Conservation (phyloP, 495 filamentous ascomycete genomes). For the Hyphodiscus hymeniophilus region DNA sequence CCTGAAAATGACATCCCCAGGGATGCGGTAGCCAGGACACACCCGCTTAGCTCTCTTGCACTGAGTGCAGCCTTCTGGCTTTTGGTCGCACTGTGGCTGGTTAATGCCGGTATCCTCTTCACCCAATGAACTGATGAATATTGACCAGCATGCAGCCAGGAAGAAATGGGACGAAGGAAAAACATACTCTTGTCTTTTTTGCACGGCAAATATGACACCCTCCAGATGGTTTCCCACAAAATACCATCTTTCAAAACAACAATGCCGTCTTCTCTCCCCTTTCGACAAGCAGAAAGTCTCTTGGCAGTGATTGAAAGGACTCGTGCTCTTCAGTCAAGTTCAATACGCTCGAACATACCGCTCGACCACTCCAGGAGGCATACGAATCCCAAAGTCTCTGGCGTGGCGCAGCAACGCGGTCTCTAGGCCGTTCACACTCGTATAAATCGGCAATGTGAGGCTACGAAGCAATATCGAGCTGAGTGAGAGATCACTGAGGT, state of each 20-base stretch:
- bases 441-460: too few relatives aligned
- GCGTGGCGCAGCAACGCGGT: too few relatives aligned
- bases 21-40: constrained; percentile 65
- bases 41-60: constrained; percentile 51
- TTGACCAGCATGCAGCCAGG: too few relatives aligned
- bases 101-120: not conserved
- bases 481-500: too few relatives aligned
- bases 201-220: constrained; percentile 59
- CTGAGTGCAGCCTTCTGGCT: constrained; percentile 55
- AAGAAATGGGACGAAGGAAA: not conserved
- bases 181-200: constrained; percentile 34
- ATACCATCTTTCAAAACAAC: constrained; percentile 45
- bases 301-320: not conserved
- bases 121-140: too few relatives aligned
- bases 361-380: too few relatives aligned
- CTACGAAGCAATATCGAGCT: too few relatives aligned
- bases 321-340: too few relatives aligned
- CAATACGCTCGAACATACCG: too few relatives aligned
- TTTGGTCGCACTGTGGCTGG: constrained; percentile 52
- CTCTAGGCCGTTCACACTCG: too few relatives aligned
- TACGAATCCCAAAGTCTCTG: too few relatives aligned
- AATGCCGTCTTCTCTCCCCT: not conserved
- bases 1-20: constrained; percentile 62
- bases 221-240: constrained; percentile 60
- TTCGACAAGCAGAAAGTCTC: not conserved